Evolutionary conservation across 2,329 filamentous ascomycete genomes (phyloP), one percentile per base, ranked within the genome.

Genomic region (Macroventuria anomochaeta): DNA sequence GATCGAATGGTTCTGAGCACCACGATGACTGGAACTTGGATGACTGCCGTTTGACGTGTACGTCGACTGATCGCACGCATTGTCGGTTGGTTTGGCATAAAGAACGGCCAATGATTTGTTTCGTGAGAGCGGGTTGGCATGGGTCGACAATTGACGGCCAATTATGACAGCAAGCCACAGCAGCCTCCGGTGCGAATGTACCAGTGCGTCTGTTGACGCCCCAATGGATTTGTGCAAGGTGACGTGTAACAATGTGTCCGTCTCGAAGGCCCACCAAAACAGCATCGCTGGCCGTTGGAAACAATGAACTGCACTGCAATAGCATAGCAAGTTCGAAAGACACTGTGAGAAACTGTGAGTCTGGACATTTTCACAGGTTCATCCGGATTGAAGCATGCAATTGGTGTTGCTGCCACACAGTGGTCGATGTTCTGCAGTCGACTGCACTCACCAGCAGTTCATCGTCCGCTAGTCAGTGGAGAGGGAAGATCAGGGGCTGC

Each of bases 381-480:
- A 17, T 7, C 13, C 17, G 12, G 20, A n/a, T 33, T 10, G 23
- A 21, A 29, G 34, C n/a, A 44, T 40, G 44, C 39, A 48, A 21
- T 18, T 33, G 28, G 26, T 23, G 32, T 37, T 36, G 44, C 39
- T 54, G 51, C 44, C 39, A 44, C 17, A 18, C 33, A 21, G 51
- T 39, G 39, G 40, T 49, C 44, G 38, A 54, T 36, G 51, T 49
- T 31, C 39, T 17, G 39, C 47, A 57, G 54, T 46, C 48, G 44
- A 38, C 55, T 60, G 63, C 57, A 59, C 53, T 58, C 50, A 46
- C 60, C 57, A 59, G 50, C 48, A 63, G 62, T 63, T 68, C 61
- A 62, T 37, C n/a, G 58, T 54, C 54, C 55, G 51, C 40, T 42
- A 46, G 46, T 50, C 53, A 53, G 52, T 29, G 17, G 17, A 20